phyloP scores from a whole-genome alignment of 495 filamentous ascomycete genomes.

The Pseudomonodictys pantanalensis region DNA sequence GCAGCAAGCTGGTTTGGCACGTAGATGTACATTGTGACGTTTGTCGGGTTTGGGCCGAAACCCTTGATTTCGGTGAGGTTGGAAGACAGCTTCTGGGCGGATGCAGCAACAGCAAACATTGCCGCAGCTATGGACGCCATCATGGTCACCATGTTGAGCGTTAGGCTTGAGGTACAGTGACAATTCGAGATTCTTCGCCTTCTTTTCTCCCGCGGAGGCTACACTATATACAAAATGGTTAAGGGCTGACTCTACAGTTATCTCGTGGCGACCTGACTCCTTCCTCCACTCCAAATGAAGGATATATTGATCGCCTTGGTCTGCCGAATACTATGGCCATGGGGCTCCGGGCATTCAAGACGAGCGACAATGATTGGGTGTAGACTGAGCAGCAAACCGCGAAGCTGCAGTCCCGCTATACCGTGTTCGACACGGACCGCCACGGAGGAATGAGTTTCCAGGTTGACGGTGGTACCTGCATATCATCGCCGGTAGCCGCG shows the following conservation, averaged over 20 bases:
- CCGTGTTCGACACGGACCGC: not conserved
- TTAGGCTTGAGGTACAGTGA: no score
- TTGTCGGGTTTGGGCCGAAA: conserved; percentile 30
- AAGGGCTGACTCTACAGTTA: no score
- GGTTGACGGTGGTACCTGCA: not conserved
- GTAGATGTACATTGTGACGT: conserved; percentile 34
- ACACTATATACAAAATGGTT: no score
- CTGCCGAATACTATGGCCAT: no score
- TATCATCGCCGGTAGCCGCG: no score
- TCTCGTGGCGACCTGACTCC: no score
- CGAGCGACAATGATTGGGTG: not conserved
- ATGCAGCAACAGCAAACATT: not conserved
- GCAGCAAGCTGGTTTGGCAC: conserved; percentile 20
- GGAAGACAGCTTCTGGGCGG: conserved; percentile 17
- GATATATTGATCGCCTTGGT: no score
- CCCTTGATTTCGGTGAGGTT: conserved; percentile 23
- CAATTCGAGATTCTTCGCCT: no score
- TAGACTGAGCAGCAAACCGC: not conserved
- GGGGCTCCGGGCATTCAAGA: no score
- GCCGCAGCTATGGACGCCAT: not conserved
- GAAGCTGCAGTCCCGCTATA: not conserved
- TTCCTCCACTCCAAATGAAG: no score
- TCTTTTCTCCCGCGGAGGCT: no score
- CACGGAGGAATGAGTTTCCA: not conserved
- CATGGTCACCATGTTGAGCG: not conserved